Evolutionary conservation across 345 rosid genomes (phyloP).

Genomic region (Barbarea vulgaris): DNA sequence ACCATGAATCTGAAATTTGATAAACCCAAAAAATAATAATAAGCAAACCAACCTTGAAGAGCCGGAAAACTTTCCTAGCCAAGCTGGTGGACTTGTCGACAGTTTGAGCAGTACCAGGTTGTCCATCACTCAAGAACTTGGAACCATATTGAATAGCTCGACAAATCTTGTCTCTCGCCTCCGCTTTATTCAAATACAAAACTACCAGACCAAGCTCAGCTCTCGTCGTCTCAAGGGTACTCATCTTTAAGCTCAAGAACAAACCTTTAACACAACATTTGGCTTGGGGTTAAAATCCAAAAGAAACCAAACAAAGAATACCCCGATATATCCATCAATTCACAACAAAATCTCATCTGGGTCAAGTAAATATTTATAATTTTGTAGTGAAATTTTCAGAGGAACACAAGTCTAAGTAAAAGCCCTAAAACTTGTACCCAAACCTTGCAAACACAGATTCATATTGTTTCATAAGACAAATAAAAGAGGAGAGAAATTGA

Average conservation of each 20-base stretch:
- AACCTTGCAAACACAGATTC: slow-evolving; percentile 5
- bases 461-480: background rate
- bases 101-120: slow-evolving; percentile 88
- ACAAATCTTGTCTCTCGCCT: slow-evolving; percentile 98
- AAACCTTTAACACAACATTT: background rate
- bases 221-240: slow-evolving; percentile 79
- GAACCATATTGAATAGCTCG: slow-evolving; percentile 98
- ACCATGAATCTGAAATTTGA: too few relatives aligned
- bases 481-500: background rate
- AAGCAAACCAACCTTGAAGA: slow-evolving; percentile 61
- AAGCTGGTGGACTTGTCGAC: slow-evolving; percentile 94
- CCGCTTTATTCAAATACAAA: slow-evolving; percentile 89
- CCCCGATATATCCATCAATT: background rate
- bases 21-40: too few relatives aligned
- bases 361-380: background rate
- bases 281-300: background rate
- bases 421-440: background rate
- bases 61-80: slow-evolving; percentile 96
- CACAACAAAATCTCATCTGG: slow-evolving; percentile 1
- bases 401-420: slow-evolving; percentile 2
- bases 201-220: slow-evolving; percentile 87
- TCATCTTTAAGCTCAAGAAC: slow-evolving; percentile 39
- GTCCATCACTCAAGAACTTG: slow-evolving; percentile 79
- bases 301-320: background rate
- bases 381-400: background rate